Conservation (phyloP, 1,139 yeast species). For the Debaryomyces subglobosus region DNA sequence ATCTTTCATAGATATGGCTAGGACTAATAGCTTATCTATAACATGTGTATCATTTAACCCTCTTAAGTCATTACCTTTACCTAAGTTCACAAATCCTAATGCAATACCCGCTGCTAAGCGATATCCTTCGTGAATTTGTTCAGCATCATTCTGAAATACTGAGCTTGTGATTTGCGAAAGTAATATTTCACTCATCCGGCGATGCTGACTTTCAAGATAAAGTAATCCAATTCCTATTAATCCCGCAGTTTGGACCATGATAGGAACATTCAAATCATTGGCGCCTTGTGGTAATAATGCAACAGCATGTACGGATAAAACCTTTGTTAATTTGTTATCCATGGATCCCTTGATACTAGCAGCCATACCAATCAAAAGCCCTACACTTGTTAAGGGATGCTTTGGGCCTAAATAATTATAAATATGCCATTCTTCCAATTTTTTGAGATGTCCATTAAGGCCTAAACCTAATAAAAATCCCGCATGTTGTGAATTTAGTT, state of each 20-base stretch:
- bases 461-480: slow-evolving; percentile 95
- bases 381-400: slow-evolving; percentile 82
- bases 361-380: slow-evolving; percentile 87
- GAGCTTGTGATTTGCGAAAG: slow-evolving; percentile 65
- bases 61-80: slow-evolving; percentile 66
- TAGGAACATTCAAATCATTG: slow-evolving; percentile 81
- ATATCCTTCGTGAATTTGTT: slow-evolving; percentile 75
- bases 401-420: slow-evolving; percentile 93
- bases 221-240: slow-evolving; percentile 86
- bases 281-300: slow-evolving; percentile 92
- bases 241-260: slow-evolving; percentile 89
- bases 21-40: slow-evolving; percentile 62
- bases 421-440: slow-evolving; percentile 94
- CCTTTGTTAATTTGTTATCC: slow-evolving; percentile 88
- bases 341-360: slow-evolving; percentile 84
- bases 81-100: slow-evolving; percentile 84
- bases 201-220: slow-evolving; percentile 75
- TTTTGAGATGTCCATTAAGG: slow-evolving; percentile 81
- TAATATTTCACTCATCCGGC: slow-evolving; percentile 84
- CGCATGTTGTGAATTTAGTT: slow-evolving; percentile 81
- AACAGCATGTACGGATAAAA: slow-evolving; percentile 88
- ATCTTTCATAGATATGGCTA: slow-evolving; percentile 69
- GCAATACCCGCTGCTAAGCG: slow-evolving; percentile 88
- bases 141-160: slow-evolving; percentile 58
- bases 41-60: slow-evolving; percentile 72